phyloP scores from a whole-genome alignment of 2,329 filamentous ascomycete genomes.

The Dactylellina sp. region DNA sequence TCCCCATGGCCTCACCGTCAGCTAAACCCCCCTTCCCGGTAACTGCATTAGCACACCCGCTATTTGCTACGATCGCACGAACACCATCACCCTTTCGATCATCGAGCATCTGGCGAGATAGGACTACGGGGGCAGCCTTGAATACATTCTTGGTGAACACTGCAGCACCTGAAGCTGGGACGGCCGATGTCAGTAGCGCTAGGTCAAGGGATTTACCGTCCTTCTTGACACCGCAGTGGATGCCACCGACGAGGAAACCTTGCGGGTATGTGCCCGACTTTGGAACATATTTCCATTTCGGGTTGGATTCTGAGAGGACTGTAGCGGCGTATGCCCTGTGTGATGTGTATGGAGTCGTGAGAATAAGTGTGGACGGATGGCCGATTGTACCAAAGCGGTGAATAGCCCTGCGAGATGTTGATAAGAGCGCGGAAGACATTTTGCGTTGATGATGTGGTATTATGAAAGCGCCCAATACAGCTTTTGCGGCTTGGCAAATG shows the following conservation, averaged over 20 bases:
- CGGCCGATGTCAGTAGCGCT: conserved; percentile 86
- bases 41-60: conserved; percentile 95
- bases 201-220: conserved; percentile 92
- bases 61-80: conserved; percentile 88
- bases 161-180: conserved; percentile 85
- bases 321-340: conserved; percentile 59
- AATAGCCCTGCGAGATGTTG: conserved; percentile 30
- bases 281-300: conserved; percentile 92
- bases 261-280: conserved; percentile 86
- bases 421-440: conserved; percentile 39
- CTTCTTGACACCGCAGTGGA: conserved; percentile 92
- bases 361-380: conserved; percentile 4
- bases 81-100: conserved; percentile 76
- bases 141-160: conserved; percentile 99
- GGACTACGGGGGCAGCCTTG: conserved; percentile 92
- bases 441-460: conserved; percentile 52
- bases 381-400: conserved; percentile 5
- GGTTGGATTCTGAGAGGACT: conserved; percentile 70
- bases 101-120: conserved; percentile 79
- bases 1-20: conserved; percentile 87
- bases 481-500: no score
- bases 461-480: conserved; percentile 2
- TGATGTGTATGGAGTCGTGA: background rate
- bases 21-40: conserved; percentile 90
- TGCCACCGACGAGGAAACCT: conserved; percentile 87